These are phyloP conservation scores for Acidomyces sp. DNA, from an alignment of 495 filamentous ascomycete species.

Conservation along the genomic window DNA sequence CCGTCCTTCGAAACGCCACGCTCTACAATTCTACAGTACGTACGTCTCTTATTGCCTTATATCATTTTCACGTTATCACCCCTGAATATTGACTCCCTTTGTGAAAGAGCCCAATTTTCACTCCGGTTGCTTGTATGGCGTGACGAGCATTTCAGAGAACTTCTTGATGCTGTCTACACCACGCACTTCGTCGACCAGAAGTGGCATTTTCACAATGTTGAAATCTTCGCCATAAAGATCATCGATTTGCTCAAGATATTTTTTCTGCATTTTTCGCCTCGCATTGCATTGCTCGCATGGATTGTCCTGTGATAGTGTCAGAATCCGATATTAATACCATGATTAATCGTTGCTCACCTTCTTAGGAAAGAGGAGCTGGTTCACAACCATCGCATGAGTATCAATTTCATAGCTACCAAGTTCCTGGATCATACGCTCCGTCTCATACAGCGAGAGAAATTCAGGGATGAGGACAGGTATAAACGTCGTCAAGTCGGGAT, in stretches of 20 bases:
- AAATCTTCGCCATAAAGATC: constrained; percentile 93
- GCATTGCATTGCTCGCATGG: constrained; percentile 93
- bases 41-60: no score
- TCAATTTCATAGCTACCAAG: constrained; percentile 87
- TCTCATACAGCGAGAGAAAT: constrained; percentile 95
- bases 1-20: no score
- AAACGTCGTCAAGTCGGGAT: constrained; percentile 89
- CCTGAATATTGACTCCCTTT: no score
- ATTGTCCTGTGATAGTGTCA: no score
- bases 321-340: no score
- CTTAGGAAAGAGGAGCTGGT: constrained; percentile 91
- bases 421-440: constrained; percentile 99
- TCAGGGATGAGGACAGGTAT: constrained; percentile 98
- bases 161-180: constrained; percentile 87
- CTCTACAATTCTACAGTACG: no score
- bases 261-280: constrained; percentile 95
- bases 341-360: no score
- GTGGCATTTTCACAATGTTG: constrained; percentile 94
- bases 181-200: constrained; percentile 87
- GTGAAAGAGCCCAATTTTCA: no score
- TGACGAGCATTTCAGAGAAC: constrained; percentile 88
- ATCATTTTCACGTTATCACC: no score
- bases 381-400: constrained; percentile 94
- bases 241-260: constrained; percentile 97
- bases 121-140: constrained; percentile 69